A percentile compares a stretch with the other conserved stretches of the same genome.
These are phyloP conservation scores for Oryza meyeriana DNA, from an alignment of 176 grass and related monocot species.

Conservation along the genomic window DNA sequence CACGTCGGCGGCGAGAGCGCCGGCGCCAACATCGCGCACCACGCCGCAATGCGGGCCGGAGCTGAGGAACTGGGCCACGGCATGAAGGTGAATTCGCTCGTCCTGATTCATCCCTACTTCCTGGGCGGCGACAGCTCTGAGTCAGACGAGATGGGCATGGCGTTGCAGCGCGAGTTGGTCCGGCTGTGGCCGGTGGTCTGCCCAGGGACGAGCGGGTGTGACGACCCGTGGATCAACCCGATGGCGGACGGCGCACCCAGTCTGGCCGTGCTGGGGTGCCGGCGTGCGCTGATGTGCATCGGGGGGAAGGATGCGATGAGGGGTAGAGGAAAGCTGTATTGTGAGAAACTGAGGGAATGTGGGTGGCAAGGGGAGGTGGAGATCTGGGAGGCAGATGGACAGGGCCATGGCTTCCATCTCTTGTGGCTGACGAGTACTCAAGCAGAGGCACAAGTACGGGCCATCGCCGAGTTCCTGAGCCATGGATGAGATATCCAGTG, in stretches of 20 bases:
- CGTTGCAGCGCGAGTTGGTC: conserved; percentile 24
- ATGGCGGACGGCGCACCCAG: conserved; percentile 46
- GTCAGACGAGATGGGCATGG: conserved; percentile 36
- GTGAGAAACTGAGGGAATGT: conserved; percentile 44
- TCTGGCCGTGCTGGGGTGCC: conserved; percentile 38
- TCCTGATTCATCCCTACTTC: conserved; percentile 76
- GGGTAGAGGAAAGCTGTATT: conserved; percentile 51
- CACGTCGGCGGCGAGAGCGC: conserved; percentile 76
- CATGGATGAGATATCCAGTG: conserved; percentile 14
- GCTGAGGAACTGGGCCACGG: conserved; percentile 26
- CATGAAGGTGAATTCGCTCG: conserved; percentile 38
- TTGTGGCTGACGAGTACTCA: not conserved
- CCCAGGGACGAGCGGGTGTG: conserved; percentile 43
- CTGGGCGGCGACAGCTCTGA: conserved; percentile 43
- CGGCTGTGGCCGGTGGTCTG: conserved; percentile 57
- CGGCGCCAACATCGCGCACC: conserved; percentile 70
- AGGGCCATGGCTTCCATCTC: conserved; percentile 66
- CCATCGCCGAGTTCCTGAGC: conserved; percentile 40
- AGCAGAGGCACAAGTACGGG: conserved; percentile 17
- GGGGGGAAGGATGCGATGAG: conserved; percentile 51
- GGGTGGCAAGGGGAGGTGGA: conserved; percentile 51
- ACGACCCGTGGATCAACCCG: conserved; percentile 79
- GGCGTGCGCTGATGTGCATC: conserved; percentile 44
- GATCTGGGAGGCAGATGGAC: conserved; percentile 44
- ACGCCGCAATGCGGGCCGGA: conserved; percentile 60